Evolutionary conservation across 228 moss, liverwort and hornwort species (phyloP).

Genomic region (Sphagnum fallax): DNA sequence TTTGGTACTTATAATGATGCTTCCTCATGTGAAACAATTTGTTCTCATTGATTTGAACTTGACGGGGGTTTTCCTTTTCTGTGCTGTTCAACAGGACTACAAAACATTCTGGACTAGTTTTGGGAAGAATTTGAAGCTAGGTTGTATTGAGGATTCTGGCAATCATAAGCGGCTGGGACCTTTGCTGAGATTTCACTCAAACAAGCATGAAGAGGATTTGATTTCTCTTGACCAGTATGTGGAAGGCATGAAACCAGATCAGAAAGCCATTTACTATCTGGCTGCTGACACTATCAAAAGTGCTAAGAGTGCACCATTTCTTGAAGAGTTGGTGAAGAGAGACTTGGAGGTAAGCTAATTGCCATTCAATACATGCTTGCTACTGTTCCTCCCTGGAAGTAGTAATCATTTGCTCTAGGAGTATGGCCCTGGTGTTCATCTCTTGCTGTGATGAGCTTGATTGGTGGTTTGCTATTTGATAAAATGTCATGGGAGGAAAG

Average conservation of each 20-base stretch:
- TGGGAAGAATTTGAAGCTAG: slow-evolving; percentile 86
- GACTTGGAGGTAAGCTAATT: slow-evolving; percentile 68
- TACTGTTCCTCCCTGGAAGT: too few relatives aligned
- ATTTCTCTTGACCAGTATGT: slow-evolving; percentile 76
- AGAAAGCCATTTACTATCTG: slow-evolving; percentile 82
- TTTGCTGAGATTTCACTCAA: slow-evolving; percentile 75
- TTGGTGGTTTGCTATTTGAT: too few relatives aligned
- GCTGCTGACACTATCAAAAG: slow-evolving; percentile 79
- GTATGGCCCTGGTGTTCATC: too few relatives aligned
- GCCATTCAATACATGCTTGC: too few relatives aligned
- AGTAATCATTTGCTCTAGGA: too few relatives aligned
- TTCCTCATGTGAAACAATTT: too few relatives aligned
- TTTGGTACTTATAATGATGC: too few relatives aligned
- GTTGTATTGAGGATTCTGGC: slow-evolving; percentile 71
- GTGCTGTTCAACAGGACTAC: slow-evolving; percentile 49
- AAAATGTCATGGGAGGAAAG: too few relatives aligned
- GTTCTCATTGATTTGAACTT: too few relatives aligned
- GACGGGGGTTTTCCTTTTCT: too few relatives aligned
- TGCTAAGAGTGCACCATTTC: slow-evolving; percentile 92
- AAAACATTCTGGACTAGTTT: slow-evolving; percentile 88
- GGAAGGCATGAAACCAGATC: slow-evolving; percentile 74
- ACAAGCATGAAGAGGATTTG: slow-evolving; percentile 54
- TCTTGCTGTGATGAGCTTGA: too few relatives aligned
- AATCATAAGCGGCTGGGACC: slow-evolving; percentile 84
- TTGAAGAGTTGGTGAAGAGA: slow-evolving; percentile 81